Conservation (phyloP, 306 rosid genomes). For the Herpetospermum pedunculosum region DNA sequence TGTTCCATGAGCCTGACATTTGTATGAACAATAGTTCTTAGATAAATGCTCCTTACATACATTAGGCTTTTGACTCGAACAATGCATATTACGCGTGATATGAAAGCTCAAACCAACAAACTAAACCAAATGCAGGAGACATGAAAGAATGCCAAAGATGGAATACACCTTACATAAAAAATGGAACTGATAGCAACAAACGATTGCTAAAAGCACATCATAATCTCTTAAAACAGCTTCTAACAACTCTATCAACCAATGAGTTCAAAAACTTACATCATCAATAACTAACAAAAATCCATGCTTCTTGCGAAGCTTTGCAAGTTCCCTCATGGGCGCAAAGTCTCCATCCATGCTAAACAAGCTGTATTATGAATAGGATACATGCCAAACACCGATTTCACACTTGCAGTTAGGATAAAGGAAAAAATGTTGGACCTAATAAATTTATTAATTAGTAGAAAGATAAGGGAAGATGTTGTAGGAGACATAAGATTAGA, state of each 20-base stretch:
- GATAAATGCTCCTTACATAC: background rate
- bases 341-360: conserved; percentile 99
- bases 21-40: background rate
- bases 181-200: background rate
- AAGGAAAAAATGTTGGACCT: background rate
- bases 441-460: background rate
- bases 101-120: background rate
- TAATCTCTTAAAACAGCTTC: background rate
- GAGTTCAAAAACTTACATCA: conserved; percentile 50
- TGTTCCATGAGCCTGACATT: conserved; percentile 79
- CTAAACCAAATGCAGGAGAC: background rate
- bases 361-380: conserved; percentile 43
- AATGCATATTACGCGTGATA: background rate
- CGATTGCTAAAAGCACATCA: background rate
- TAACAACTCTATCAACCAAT: conserved; percentile 10
- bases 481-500: background rate
- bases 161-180: background rate
- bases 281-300: conserved; percentile 74
- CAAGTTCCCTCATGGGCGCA: conserved; percentile 77
- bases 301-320: conserved; percentile 59
- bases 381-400: conserved; percentile 8
- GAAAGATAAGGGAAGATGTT: background rate
- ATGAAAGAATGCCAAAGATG: background rate
- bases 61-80: background rate
- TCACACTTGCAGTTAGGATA: background rate